Evolutionary conservation across 495 filamentous ascomycete species (phyloP), one percentile per base, ranked within the genome.

Genomic region (Penicillium egyptiacum): DNA sequence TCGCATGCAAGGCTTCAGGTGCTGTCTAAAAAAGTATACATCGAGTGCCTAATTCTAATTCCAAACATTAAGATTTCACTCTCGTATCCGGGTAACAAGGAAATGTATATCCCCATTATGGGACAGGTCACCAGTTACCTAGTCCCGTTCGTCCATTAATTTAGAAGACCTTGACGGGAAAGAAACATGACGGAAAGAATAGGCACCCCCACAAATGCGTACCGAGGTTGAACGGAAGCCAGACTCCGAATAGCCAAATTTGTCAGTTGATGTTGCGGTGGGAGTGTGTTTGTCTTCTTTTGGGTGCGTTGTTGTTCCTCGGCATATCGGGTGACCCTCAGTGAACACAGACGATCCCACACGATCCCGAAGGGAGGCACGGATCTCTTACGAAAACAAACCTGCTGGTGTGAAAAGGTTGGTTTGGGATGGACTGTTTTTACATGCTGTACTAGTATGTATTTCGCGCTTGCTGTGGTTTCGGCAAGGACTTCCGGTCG

Each of bases 291-390:
- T 46, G 19, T 50, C 35, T 40, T n/a, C 35, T 31, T 28, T 51
- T 26, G 48, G 37, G 19, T 35, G 19, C 44, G 42, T 14, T 37
- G 37, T 40, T 57, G 56, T 67, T 53, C 62, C 62, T 61, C 59
- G 62, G 62, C 59, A 63, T 58, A 31, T 55, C 50, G 57, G 52
- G 40, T 51, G 40, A 59, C 44, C 56, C 59, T 57, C 52, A n/a
- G 62, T 62, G 65, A 65, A 56, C 48, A 51, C 40, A 51, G 47
- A 39, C 42, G 19, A 52, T 54, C 43, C 35, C 40, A 35, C 37
- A 57, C 41, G 16, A 14, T 39, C 37, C 45, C 57, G 45, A 55
- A 31, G 19, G 20, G 45, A 48, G 45, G 39, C 57, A 59, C 57
- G 44, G 46, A 56, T 56, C 46, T 16, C 46, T 4, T 8, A 50